These are phyloP conservation scores for Hansfordia pulvinata DNA, from an alignment of 2,329 filamentous ascomycete genomes.

Conservation along the genomic window DNA sequence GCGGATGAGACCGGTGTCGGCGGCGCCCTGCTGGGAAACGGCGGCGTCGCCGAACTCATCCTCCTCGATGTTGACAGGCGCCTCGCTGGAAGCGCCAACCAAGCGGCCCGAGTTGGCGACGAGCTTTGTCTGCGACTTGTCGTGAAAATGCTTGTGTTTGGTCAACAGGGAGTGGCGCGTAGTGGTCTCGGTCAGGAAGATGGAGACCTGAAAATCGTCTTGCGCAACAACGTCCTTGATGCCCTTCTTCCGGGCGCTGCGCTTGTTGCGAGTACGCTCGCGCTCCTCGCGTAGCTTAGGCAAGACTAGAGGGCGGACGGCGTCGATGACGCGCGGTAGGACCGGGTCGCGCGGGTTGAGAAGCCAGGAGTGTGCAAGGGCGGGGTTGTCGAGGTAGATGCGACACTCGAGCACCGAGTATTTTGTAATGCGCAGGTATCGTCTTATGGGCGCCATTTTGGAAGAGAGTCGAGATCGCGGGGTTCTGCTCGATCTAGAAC, in stretches of 20 bases:
- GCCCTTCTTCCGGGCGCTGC: constrained; percentile 57
- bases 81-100: constrained; percentile 39
- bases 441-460: constrained; percentile 71
- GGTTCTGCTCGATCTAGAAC: no score
- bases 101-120: constrained; percentile 51
- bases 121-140: constrained; percentile 36
- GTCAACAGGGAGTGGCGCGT: constrained; percentile 77
- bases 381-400: constrained; percentile 88
- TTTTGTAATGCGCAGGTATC: constrained; percentile 84
- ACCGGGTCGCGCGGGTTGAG: constrained; percentile 64
- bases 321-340: constrained; percentile 71
- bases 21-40: no score
- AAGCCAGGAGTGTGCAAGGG: constrained; percentile 71
- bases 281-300: constrained; percentile 80
- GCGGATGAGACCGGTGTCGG: constrained; percentile 22
- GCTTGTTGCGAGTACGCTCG: constrained; percentile 35
- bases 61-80: constrained; percentile 40
- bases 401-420: constrained; percentile 93
- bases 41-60: no score
- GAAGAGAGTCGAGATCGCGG: constrained; percentile 13
- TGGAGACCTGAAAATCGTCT: constrained; percentile 94
- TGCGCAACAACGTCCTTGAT: constrained; percentile 80
- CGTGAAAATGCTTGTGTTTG: constrained; percentile 68
- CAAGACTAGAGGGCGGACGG: constrained; percentile 71
- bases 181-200: constrained; percentile 79